Percentiles rank a stretch among this genome's conserved stretches.
phyloP scores from a whole-genome alignment of 2,329 filamentous ascomycete genomes.

The Colletotrichum salicis region DNA sequence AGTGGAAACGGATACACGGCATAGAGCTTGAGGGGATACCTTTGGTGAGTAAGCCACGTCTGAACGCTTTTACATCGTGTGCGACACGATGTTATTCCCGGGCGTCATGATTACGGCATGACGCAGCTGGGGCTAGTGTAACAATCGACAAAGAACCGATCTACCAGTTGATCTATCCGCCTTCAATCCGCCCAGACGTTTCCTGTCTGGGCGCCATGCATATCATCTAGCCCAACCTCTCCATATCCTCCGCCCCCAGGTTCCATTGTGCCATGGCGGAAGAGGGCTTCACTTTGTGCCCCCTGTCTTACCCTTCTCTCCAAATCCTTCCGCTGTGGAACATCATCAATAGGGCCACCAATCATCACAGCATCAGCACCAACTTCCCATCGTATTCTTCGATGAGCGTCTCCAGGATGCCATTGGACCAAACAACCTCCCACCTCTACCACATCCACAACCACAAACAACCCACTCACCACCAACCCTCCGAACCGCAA shows the following conservation, averaged over 20 bases:
- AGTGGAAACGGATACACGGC: not conserved
- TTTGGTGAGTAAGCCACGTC: not conserved
- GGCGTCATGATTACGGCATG: conserved; percentile 35
- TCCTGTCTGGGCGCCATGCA: not conserved
- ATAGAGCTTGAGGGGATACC: not conserved
- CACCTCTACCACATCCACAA: not conserved
- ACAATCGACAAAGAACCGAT: not conserved
- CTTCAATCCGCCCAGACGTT: not conserved
- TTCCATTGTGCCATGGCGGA: not conserved
- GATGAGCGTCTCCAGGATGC: conserved; percentile 3
- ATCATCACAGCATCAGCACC: not conserved
- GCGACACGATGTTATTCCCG: not conserved
- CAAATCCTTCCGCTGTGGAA: not conserved
- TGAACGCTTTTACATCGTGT: not conserved
- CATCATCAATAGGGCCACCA: not conserved
- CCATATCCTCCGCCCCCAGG: not conserved
- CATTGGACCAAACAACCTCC: not conserved
- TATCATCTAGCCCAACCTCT: not conserved
- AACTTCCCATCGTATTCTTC: not conserved
- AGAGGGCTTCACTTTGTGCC: not conserved
- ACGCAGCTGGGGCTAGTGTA: not conserved
- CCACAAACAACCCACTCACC: too few relatives aligned
- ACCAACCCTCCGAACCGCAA: conserved; percentile 31
- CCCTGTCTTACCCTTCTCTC: not conserved
- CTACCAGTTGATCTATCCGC: not conserved